Evolutionary conservation across 2,329 filamentous ascomycete genomes (phyloP).

Genomic region (Dendryphion nanum): DNA sequence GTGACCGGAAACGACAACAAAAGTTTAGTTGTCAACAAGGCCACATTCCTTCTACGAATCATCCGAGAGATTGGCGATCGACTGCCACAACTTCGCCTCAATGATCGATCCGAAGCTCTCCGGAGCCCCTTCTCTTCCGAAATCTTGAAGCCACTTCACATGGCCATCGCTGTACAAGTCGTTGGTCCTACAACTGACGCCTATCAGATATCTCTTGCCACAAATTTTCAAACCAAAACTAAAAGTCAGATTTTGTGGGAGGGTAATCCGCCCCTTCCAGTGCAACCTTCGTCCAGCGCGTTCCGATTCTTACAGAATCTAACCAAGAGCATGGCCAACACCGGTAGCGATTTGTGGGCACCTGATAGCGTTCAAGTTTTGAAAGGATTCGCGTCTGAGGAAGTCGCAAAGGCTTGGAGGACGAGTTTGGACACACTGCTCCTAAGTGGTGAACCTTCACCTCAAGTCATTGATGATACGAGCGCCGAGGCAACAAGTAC

Average conservation of each 20-base stretch:
- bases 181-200: constrained; percentile 47
- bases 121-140: constrained; percentile 40
- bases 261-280: constrained; percentile 69
- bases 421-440: no score
- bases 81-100: constrained; percentile 50
- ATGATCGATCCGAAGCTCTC: constrained; percentile 26
- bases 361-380: constrained; percentile 61
- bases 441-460: no score
- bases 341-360: constrained; percentile 81
- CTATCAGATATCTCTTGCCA: constrained; percentile 45
- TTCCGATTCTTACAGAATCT: constrained; percentile 72
- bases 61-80: constrained; percentile 71
- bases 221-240: constrained; percentile 35
- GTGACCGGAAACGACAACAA: neutral
- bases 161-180: constrained; percentile 57
- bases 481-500: neutral
- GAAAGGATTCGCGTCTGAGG: constrained; percentile 56
- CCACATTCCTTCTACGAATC: constrained; percentile 67
- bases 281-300: constrained; percentile 71
- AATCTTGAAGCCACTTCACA: constrained; percentile 65
- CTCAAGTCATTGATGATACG: constrained; percentile 4
- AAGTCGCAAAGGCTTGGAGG: constrained; percentile 41
- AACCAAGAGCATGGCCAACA: constrained; percentile 64
- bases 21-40: constrained; percentile 5
- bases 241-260: constrained; percentile 75